Percentiles rank a stretch among this genome's conserved stretches.
phyloP scores from a whole-genome alignment of 495 filamentous ascomycete genomes.

The Aspergillus saccharolyticus region DNA sequence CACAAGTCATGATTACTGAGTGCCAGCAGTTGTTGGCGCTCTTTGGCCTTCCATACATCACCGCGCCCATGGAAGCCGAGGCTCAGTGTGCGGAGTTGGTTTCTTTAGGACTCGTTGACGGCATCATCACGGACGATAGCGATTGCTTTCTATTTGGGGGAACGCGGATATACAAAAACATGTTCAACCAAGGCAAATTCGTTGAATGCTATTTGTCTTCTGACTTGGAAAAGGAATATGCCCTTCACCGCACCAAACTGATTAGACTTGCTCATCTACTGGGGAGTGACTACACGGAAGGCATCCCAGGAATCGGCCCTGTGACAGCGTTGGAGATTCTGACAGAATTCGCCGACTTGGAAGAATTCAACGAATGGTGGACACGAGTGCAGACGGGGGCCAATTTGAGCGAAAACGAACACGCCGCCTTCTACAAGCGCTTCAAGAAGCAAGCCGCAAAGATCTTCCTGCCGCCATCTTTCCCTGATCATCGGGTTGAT shows the following conservation, averaged over 20 bases:
- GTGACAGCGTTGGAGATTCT: constrained; percentile 90
- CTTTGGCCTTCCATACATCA: constrained; percentile 94
- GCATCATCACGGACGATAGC: constrained; percentile 95
- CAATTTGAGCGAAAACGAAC: constrained; percentile 30
- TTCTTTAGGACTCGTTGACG: constrained; percentile 78
- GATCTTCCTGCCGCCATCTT: constrained; percentile 73
- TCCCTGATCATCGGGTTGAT: constrained; percentile 69
- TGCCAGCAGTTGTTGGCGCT: constrained; percentile 85
- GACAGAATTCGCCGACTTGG: constrained; percentile 71
- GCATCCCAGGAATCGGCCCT: constrained; percentile 81
- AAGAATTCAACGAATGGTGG: constrained; percentile 86
- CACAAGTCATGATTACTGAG: constrained; percentile 88
- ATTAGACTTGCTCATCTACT: constrained; percentile 85
- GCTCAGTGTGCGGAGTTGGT: constrained; percentile 95
- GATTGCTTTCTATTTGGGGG: constrained; percentile 98
- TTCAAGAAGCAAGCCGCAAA: constrained; percentile 77
- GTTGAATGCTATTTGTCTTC: constrained; percentile 92
- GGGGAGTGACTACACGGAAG: constrained; percentile 92
- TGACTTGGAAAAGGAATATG: constrained; percentile 86
- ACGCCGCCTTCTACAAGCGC: constrained; percentile 70
- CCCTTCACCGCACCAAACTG: constrained; percentile 72
- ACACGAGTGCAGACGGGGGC: constrained; percentile 59
- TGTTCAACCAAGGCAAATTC: constrained; percentile 97
- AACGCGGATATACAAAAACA: constrained; percentile 95
- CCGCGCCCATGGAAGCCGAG: constrained; percentile 97